Base-by-base conservation (phyloP, 2,329 filamentous ascomycete genomes). In the Xylariaceae sp. region DNA sequence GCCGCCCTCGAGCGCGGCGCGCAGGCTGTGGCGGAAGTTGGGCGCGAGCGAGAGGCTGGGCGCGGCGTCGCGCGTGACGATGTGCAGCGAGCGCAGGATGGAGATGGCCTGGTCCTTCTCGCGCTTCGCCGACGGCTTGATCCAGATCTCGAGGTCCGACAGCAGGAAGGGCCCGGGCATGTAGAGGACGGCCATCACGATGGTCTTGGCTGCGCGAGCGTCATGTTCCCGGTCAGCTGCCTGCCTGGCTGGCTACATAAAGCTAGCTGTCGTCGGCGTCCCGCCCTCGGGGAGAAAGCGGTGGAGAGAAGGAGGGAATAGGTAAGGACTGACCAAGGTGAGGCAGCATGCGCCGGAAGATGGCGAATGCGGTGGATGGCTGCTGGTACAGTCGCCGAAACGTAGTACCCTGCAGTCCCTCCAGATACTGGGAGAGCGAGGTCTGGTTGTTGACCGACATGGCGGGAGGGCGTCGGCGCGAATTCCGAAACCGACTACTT, bases 281-380 rank as follows among this genome's bases (percentile, higher is more conserved):
- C n/a, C n/a, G n/a, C n/a, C 12, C 12, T 10, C 17, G 5, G 13
- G n/a, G 29, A 31, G 29, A 38, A 29, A 31, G 12, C 29, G n/a
- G 15, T 9, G 17, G 13, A 18, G 22, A 31, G 6, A 22, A n/a
- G 13, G n/a, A 6, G 18, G 19, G 24, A 13, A 12, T 24, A 17
- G 50, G n/a, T n/a, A n/a, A n/a, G n/a, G n/a, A n/a, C 66, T 52
- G 69, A 89, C 84, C 87, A 41, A 96, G 65, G 54, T 93, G 84
- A 37, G 92, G 87, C 38, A 98, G 75, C 88, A 98, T 95, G 64
- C 92, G 89, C 47, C 92, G 79, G 59, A 96, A 96, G 52, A 98
- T 89, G 46, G 92, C 92, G 46, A 98, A 78, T 23, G 89, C 84
- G 2, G 92, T 94, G 26, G 90, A 94, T 19, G 92, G 92, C 68